A percentile compares a stretch with the other conserved stretches of the same genome.
Conservation (phyloP, 2,329 filamentous ascomycete species). For the Neonectria neomacrospora region DNA sequence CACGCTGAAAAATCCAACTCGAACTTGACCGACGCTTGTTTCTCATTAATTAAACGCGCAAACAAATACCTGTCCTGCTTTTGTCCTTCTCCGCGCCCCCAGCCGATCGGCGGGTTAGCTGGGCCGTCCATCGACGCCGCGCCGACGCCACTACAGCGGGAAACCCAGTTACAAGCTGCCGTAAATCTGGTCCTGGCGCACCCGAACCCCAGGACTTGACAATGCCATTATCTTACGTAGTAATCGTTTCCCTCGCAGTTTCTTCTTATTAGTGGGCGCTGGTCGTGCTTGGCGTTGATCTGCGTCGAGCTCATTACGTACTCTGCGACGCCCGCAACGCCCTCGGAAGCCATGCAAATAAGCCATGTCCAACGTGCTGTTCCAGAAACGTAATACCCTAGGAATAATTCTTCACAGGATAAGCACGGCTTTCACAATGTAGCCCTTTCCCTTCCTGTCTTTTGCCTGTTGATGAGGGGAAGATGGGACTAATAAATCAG, state of each 20-base stretch:
- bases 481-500: background rate
- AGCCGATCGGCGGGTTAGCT: background rate
- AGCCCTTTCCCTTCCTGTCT: too few relatives aligned
- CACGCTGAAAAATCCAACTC: background rate
- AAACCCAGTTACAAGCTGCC: background rate
- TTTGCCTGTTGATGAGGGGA: background rate
- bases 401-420: too few relatives aligned
- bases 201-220: too few relatives aligned
- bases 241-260: background rate
- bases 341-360: background rate
- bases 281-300: too few relatives aligned
- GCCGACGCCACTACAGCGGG: background rate
- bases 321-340: background rate
- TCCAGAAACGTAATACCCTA: too few relatives aligned
- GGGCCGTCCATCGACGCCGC: background rate
- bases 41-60: background rate
- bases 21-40: background rate
- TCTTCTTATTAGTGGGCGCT: background rate
- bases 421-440: too few relatives aligned
- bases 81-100: background rate
- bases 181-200: too few relatives aligned
- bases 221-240: too few relatives aligned
- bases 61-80: background rate
- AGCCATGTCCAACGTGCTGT: too few relatives aligned
- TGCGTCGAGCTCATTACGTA: background rate